Conservation (phyloP, 2,329 filamentous ascomycete species). For the Trichophyton simii region DNA sequence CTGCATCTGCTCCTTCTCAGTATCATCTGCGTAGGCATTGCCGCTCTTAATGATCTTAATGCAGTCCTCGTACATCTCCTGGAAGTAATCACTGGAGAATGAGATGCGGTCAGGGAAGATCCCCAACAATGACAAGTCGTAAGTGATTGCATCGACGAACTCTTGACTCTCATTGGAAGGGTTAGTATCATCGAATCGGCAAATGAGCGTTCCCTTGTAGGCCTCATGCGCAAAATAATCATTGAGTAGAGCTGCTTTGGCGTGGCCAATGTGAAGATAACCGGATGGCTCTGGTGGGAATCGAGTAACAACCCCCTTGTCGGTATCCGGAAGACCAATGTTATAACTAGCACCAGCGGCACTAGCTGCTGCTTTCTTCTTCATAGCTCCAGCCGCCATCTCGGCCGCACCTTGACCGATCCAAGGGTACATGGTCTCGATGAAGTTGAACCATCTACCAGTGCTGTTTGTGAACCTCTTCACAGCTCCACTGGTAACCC, state of each 20-base stretch:
- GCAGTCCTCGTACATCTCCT: constrained; percentile 76
- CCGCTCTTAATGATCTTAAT: constrained; percentile 75
- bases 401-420: constrained; percentile 13
- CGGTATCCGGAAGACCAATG: constrained; percentile 21
- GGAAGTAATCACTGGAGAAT: constrained; percentile 92
- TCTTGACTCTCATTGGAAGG: constrained; percentile 95
- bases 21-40: constrained; percentile 89
- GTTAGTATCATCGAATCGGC: constrained; percentile 96
- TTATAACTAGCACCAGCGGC: constrained; percentile 18
- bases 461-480: constrained; percentile 9
- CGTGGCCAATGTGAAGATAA: constrained; percentile 52
- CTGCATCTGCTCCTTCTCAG: constrained; percentile 76
- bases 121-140: constrained; percentile 82
- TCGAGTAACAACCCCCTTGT: constrained; percentile 23
- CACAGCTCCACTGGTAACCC: constrained; percentile 11
- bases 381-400: constrained; percentile 12
- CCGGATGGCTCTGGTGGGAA: constrained; percentile 28
- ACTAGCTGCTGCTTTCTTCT: constrained; percentile 16
- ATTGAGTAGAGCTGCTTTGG: constrained; percentile 84
- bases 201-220: constrained; percentile 78
- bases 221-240: constrained; percentile 94
- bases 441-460: constrained; percentile 16
- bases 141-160: constrained; percentile 83
- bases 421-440: constrained; percentile 17
- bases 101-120: constrained; percentile 77